phyloP scores from a whole-genome alignment of 2,329 filamentous ascomycete genomes.

The Periconia sp. region DNA sequence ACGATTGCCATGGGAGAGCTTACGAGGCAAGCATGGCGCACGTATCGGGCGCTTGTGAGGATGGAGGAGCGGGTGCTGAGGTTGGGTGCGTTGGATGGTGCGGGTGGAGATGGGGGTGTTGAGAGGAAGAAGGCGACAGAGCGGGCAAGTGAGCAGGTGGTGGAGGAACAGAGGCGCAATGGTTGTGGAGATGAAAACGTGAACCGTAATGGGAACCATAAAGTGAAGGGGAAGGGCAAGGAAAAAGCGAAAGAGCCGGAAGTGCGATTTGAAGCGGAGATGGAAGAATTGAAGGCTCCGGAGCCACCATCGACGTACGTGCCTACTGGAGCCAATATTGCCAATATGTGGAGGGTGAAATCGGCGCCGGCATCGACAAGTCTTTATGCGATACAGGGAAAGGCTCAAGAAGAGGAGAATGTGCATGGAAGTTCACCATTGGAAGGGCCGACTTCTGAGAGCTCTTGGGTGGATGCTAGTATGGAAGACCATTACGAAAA shows the following conservation, averaged over 20 bases:
- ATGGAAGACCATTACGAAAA: not conserved
- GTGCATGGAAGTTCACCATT: not conserved
- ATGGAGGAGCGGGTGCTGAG: conserved; percentile 2
- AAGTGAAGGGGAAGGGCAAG: not conserved
- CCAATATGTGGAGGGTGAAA: no score
- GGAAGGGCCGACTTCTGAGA: not conserved
- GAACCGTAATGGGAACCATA: no score
- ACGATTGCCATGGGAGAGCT: conserved; percentile 8
- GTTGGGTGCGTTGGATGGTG: no score
- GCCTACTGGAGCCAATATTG: not conserved
- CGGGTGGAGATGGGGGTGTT: no score
- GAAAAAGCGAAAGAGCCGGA: not conserved
- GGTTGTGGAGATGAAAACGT: no score
- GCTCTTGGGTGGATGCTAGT: not conserved
- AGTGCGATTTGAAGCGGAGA: not conserved
- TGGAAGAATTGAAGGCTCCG: not conserved
- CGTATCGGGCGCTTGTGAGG: conserved; percentile 16
- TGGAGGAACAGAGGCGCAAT: no score
- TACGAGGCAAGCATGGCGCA: conserved; percentile 21
- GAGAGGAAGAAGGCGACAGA: not conserved
- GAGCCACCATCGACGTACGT: not conserved
- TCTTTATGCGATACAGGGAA: not conserved
- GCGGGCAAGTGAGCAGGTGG: not conserved
- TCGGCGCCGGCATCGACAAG: not conserved
- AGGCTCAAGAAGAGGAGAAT: not conserved